Evolutionary conservation across 441 rosid species (phyloP), one percentile per base, ranked within the genome.

Genomic region (Hura crepitans): DNA sequence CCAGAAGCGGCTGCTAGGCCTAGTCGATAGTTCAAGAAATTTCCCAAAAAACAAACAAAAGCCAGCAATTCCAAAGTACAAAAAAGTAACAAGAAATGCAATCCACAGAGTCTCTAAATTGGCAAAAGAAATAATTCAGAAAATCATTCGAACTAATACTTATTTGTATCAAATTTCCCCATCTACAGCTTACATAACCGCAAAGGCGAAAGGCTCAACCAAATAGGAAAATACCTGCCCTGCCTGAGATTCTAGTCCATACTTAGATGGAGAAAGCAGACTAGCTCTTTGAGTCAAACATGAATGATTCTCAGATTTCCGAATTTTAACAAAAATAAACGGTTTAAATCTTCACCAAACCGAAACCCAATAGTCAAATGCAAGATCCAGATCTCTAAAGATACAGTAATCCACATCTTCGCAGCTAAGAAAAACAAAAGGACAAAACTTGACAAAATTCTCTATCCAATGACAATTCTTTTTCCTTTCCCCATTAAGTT

Each of bases 371-470:
- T 12, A 23, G 27, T 57, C 28, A 35, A 35, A 5, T 35, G 39
- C 33, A 70, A 77, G 88, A 80, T 81, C 83, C 74, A 80, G 90
- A 84, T 86, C 88, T 81, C 78, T 65, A 7, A 64, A 43, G 54
- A 61, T 27, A 30, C 35, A 53, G 22, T 13, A 73, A 55, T 67
- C 63, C 33, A 42, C 33, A 45, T 65, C 68, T 56, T 57, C 43
- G 33, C 3, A 37, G 23, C 62, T 55, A 27, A 11, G 30, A 54
- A 74, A 68, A 49, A 37, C 10, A 60, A 60, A 14, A 51, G 7
- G 42, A 49, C 30, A 27, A 17, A 12, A 30, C 30, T 53, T 11
- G 6, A 42, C 17, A 22, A 25, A 71, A 67, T 45, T 3, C 49
- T 13, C 58, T 50, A 55, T 42, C 62, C 45, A 25, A 63, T 68